phyloP scores from a whole-genome alignment of 2,329 filamentous ascomycete genomes.

The Daldinia eschscholtzii region DNA sequence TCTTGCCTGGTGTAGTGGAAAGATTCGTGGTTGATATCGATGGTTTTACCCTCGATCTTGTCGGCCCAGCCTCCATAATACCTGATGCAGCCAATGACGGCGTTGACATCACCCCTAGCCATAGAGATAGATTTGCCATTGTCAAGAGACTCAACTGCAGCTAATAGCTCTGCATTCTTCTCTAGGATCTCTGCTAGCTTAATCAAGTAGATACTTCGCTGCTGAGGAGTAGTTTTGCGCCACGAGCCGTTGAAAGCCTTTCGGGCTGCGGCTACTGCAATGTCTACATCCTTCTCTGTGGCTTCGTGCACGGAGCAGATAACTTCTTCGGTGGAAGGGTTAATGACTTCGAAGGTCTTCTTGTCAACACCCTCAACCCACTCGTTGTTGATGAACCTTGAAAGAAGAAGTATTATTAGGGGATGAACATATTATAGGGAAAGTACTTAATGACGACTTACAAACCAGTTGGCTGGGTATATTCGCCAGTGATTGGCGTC shows the following conservation, averaged over 20 bases:
- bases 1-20: slow-evolving; percentile 88
- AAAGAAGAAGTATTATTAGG: slow-evolving; percentile 40
- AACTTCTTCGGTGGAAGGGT: slow-evolving; percentile 85
- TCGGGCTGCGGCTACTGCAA: slow-evolving; percentile 87
- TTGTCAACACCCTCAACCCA: slow-evolving; percentile 86
- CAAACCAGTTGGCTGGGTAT: slow-evolving; percentile 72
- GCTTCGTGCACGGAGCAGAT: slow-evolving; percentile 87
- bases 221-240: slow-evolving; percentile 75
- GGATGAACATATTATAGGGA: slow-evolving; percentile 5
- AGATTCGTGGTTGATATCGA: slow-evolving; percentile 81
- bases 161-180: slow-evolving; percentile 80
- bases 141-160: slow-evolving; percentile 87
- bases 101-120: slow-evolving; percentile 80
- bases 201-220: slow-evolving; percentile 76
- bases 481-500: slow-evolving; percentile 73
- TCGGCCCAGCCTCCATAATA: slow-evolving; percentile 94
- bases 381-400: slow-evolving; percentile 92
- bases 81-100: slow-evolving; percentile 77
- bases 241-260: slow-evolving; percentile 84
- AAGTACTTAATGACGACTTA: slow-evolving; percentile 55
- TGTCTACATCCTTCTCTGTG: slow-evolving; percentile 85
- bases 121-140: slow-evolving; percentile 85
- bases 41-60: slow-evolving; percentile 90
- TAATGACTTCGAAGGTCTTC: slow-evolving; percentile 92
- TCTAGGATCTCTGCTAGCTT: slow-evolving; percentile 86